Base-by-base conservation (phyloP, 805 yeast species). In the Suhomyces vadensis region DNA sequence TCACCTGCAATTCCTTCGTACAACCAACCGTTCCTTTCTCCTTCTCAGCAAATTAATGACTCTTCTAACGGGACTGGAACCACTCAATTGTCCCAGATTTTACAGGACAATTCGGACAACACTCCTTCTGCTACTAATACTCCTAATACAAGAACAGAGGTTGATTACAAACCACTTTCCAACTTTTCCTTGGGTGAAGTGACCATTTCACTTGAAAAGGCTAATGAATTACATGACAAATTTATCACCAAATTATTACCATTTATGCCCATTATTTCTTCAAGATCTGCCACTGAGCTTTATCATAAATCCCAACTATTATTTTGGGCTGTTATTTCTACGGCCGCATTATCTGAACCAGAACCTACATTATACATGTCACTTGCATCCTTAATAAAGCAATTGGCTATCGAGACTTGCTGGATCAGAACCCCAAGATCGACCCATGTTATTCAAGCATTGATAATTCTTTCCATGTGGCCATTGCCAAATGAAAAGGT, bases 371-470 rank as follows among this genome's bases (percentile, higher is more conserved):
- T 89, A 37, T 91, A 91, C 69, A 79, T 80, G 63, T 75, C 85
- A 22, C 69, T 90, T 37, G 85, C 94, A 11, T 79, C 87, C 1
- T 71, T 88, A 33, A 86, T 91, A 52, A 87, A 87, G 56, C 94
- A 87, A 56, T 68, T 90, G 52, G 96, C 96, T 0, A 88, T 88
- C 42, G 95, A 87, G 57, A 87, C 95, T 0, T 89, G 96, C 65
- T 88, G 96, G 95, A 81, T 90, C 39, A 72, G 91, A 45, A 91
- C 97, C 0, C 97, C 97, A 2, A 75, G 97, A 58, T 87, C 96
- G 2, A 87, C 97, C 0, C 96, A 91, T 61, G 91, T 91, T 31
- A 88, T 91, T 6, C 97, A 91, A 59, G 95, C 97, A 0, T 69
- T 91, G 31, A 67, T 91, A 20, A 84, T 91, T n/a, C 70, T 91